phyloP scores from a whole-genome alignment of 108 stramenopile species.

The Licmophora abbreviata region DNA sequence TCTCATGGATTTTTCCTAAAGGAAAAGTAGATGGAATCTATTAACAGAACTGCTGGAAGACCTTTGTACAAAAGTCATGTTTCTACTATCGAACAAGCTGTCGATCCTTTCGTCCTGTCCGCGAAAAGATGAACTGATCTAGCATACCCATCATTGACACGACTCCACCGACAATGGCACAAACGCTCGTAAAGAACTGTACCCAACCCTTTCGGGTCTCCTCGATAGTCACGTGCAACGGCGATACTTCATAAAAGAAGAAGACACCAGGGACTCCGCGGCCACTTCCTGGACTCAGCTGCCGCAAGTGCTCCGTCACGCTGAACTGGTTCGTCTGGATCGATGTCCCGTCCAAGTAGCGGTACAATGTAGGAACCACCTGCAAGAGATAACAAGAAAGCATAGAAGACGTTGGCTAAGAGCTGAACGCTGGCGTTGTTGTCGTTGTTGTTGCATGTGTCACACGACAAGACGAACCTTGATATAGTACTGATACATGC shows the following conservation, averaged over 20 bases:
- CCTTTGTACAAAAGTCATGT: too few species aligned
- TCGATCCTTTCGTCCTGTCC: background rate
- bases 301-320: conserved; percentile 94
- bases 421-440: background rate
- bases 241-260: conserved; percentile 94
- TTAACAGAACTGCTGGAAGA: too few species aligned
- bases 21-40: too few species aligned
- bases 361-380: conserved; percentile 92
- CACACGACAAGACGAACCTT: too few species aligned
- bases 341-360: conserved; percentile 60
- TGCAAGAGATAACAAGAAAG: conserved; percentile 40
- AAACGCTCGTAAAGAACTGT: conserved; percentile 77
- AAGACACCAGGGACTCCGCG: conserved; percentile 95
- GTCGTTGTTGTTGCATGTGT: too few species aligned
- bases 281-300: conserved; percentile 80
- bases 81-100: background rate
- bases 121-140: conserved; percentile 57
- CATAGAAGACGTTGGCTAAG: background rate
- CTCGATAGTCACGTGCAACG: conserved; percentile 89
- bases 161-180: conserved; percentile 82
- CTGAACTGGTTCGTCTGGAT: conserved; percentile 91
- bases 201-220: conserved; percentile 80
- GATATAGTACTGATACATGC: conserved; percentile 92
- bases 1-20: conserved; percentile 39
- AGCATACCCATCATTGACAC: conserved; percentile 81